Evolutionary conservation across 2,329 filamentous ascomycete genomes (phyloP).

Genomic region (Corniculantispora saksenae): DNA sequence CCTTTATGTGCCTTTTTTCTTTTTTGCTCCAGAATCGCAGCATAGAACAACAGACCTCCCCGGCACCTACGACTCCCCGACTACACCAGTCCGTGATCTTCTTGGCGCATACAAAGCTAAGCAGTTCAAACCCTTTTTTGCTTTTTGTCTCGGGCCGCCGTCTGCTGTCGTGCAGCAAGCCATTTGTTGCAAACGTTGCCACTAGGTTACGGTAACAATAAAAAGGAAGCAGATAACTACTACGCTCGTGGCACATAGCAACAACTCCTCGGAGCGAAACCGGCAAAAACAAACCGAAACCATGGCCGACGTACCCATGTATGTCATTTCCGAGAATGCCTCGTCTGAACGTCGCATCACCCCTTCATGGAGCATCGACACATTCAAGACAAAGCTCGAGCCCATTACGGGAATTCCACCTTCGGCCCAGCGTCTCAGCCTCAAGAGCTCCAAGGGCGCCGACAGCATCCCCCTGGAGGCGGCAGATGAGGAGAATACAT

Average conservation of each 20-base stretch:
- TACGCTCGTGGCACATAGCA: background rate
- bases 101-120: background rate
- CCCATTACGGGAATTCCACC: slow-evolving; percentile 91
- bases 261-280: background rate
- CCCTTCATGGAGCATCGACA: slow-evolving; percentile 84
- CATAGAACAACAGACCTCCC: background rate
- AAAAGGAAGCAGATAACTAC: background rate
- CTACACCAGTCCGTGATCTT: background rate
- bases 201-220: background rate
- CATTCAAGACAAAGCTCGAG: slow-evolving; percentile 85
- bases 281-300: slow-evolving; percentile 24
- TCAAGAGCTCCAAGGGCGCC: slow-evolving; percentile 62
- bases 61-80: background rate
- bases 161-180: background rate
- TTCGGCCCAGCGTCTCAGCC: slow-evolving; percentile 70
- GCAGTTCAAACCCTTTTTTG: background rate
- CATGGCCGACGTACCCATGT: slow-evolving; percentile 74
- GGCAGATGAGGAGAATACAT: slow-evolving; percentile 69
- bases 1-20: background rate
- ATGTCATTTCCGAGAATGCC: slow-evolving; percentile 73
- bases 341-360: slow-evolving; percentile 88
- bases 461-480: slow-evolving; percentile 67
- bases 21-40: background rate
- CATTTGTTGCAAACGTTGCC: background rate
- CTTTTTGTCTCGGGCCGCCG: background rate